phyloP scores from a whole-genome alignment of 371 early-diverging fungal species.

The Rhizomucor miehei region DNA sequence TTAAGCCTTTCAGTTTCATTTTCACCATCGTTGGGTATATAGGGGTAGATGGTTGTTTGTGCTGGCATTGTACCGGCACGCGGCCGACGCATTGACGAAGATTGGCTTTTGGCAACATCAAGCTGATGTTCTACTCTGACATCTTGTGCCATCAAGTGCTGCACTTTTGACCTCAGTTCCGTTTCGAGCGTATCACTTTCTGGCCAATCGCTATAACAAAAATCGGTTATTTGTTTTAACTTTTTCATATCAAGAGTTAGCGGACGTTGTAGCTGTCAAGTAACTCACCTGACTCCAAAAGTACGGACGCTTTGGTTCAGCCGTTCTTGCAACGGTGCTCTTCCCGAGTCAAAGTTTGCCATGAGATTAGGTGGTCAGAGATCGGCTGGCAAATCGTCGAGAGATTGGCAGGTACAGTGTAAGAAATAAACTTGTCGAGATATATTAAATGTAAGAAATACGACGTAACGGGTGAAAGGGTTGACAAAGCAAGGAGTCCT shows the following conservation, averaged over 20 bases:
- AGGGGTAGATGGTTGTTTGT: constrained; percentile 11
- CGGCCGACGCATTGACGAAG: constrained; percentile 6
- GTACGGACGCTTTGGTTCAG: too few species aligned
- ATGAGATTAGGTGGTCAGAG: too few species aligned
- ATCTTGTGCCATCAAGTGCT: background rate
- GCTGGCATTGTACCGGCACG: constrained; percentile 23
- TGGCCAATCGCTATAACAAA: background rate
- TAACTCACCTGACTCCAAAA: too few species aligned
- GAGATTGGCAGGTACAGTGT: too few species aligned
- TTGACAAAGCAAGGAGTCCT: too few species aligned
- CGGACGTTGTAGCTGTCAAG: too few species aligned
- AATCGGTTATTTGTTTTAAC: background rate
- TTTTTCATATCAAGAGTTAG: background rate
- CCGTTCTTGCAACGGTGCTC: too few species aligned
- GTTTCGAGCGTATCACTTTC: background rate
- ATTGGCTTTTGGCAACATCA: background rate
- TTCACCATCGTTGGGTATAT: background rate
- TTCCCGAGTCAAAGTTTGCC: too few species aligned
- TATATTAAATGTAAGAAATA: too few species aligned
- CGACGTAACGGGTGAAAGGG: too few species aligned
- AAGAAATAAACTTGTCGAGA: too few species aligned
- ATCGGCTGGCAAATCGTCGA: too few species aligned
- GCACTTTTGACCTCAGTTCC: background rate
- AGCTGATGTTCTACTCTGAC: background rate
- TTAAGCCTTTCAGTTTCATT: background rate